Evolutionary conservation across 106 monocot genomes (phyloP).

Genomic region (Xerophyta viscosa): DNA sequence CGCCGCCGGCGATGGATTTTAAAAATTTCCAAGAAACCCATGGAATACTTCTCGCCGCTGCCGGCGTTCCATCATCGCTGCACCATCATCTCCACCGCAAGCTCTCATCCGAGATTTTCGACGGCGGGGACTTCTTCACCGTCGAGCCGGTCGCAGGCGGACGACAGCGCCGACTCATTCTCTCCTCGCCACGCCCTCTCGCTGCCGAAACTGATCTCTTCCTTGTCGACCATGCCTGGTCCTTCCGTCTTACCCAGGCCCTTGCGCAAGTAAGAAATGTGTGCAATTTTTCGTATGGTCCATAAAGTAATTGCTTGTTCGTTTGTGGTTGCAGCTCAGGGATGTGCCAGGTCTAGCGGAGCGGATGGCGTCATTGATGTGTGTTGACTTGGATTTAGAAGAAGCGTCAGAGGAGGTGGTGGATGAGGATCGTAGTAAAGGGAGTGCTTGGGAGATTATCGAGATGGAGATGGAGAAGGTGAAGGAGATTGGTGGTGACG

Average conservation of each 20-base stretch:
- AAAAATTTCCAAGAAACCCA: slow-evolving; percentile 70
- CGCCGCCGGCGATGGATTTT: slow-evolving; percentile 16
- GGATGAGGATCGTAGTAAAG: slow-evolving; percentile 4
- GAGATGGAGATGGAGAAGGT: slow-evolving; percentile 44
- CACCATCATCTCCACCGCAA: slow-evolving; percentile 59
- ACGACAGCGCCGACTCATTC: slow-evolving; percentile 61
- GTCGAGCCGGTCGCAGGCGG: slow-evolving; percentile 77
- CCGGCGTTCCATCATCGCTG: slow-evolving; percentile 68
- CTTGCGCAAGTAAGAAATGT: slow-evolving; percentile 79
- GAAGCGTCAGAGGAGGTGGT: slow-evolving; percentile 16
- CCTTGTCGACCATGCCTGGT: slow-evolving; percentile 90
- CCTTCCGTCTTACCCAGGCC: slow-evolving; percentile 81
- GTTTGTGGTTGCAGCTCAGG: slow-evolving; percentile 32
- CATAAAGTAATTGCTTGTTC: not conserved
- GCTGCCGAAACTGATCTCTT: slow-evolving; percentile 65
- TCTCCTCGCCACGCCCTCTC: slow-evolving; percentile 30
- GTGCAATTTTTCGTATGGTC: no score
- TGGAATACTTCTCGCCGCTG: slow-evolving; percentile 67
- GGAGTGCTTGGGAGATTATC: slow-evolving; percentile 34
- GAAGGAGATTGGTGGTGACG: slow-evolving; percentile 42
- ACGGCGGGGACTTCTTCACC: slow-evolving; percentile 73
- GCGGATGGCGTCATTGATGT: slow-evolving; percentile 96
- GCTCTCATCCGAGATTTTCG: slow-evolving; percentile 79
- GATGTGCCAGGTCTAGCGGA: slow-evolving; percentile 75
- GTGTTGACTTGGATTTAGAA: slow-evolving; percentile 62